Conservation (phyloP, 169 alveolate species). For the Hepatocystis sp. region DNA sequence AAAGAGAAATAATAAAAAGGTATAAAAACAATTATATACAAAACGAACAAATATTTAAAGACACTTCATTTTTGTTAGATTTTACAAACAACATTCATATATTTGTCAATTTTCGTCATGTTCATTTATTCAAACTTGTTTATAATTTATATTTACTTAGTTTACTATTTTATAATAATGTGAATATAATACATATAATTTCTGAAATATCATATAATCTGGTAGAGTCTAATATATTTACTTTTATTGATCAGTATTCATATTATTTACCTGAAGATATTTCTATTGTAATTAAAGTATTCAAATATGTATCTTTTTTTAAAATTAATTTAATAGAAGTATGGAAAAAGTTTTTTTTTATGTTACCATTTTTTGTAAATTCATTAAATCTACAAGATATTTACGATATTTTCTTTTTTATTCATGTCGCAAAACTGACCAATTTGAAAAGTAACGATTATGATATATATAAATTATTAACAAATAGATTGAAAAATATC, state of each 20-base stretch:
- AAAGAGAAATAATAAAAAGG: background rate
- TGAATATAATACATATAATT: slow-evolving; percentile 26
- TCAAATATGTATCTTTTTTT: slow-evolving; percentile 57
- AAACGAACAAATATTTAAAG: slow-evolving; percentile 1
- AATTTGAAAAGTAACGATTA: slow-evolving; percentile 47
- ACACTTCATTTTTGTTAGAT: slow-evolving; percentile 24
- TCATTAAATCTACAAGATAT: slow-evolving; percentile 38
- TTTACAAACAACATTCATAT: slow-evolving; percentile 49
- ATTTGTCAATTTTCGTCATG: slow-evolving; percentile 23
- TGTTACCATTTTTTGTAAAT: slow-evolving; percentile 22
- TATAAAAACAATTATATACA: background rate
- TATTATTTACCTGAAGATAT: slow-evolving; percentile 54
- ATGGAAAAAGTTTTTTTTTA: slow-evolving; percentile 63
- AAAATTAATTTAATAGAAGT: slow-evolving; percentile 7
- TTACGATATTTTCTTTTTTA: slow-evolving; percentile 50
- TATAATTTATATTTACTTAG: slow-evolving; percentile 44
- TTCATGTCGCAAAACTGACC: slow-evolving; percentile 14
- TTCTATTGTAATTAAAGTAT: slow-evolving; percentile 29
- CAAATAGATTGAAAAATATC: slow-evolving; percentile 20
- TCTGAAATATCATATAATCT: slow-evolving; percentile 22
- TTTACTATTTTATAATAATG: slow-evolving; percentile 40
- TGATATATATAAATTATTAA: slow-evolving; percentile 28
- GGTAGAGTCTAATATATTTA: slow-evolving; percentile 35
- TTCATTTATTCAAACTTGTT: slow-evolving; percentile 28
- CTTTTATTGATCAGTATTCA: slow-evolving; percentile 47